phyloP scores from a whole-genome alignment of 192 early-diverging fungal genomes.

The Coemansia sp. region DNA sequence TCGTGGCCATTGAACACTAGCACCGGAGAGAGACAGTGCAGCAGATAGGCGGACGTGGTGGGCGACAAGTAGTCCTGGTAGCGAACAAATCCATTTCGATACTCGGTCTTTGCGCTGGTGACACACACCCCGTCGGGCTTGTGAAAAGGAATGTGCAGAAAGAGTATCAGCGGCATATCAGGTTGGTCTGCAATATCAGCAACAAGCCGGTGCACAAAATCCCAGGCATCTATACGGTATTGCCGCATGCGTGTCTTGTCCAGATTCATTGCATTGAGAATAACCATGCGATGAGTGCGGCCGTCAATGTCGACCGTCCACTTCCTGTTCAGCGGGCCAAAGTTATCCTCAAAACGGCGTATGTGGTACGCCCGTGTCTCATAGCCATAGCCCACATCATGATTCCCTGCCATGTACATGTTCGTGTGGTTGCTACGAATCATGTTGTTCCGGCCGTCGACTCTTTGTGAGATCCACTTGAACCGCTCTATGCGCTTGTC shows the following conservation, averaged over 20 bases:
- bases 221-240: slow-evolving; percentile 60
- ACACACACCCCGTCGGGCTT: slow-evolving; percentile 61
- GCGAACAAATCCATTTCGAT: slow-evolving; percentile 52
- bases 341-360: slow-evolving; percentile 56
- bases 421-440: slow-evolving; percentile 21
- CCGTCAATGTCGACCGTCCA: slow-evolving; percentile 24
- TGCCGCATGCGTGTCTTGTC: slow-evolving; percentile 41
- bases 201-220: slow-evolving; percentile 51
- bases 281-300: slow-evolving; percentile 29
- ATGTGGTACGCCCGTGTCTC: slow-evolving; percentile 57
- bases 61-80: slow-evolving; percentile 65
- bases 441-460: slow-evolving; percentile 19
- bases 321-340: slow-evolving; percentile 58
- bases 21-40: slow-evolving; percentile 58
- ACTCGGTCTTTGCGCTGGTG: slow-evolving; percentile 38
- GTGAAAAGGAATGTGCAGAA: slow-evolving; percentile 64
- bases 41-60: slow-evolving; percentile 57
- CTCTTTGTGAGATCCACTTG: slow-evolving; percentile 58
- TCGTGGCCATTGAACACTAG: slow-evolving; percentile 68
- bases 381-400: slow-evolving; percentile 67
- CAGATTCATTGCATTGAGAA: slow-evolving; percentile 52
- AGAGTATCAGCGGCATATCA: slow-evolving; percentile 54
- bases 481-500: slow-evolving; percentile 57
- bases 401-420: slow-evolving; percentile 63
- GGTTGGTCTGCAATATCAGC: slow-evolving; percentile 27